Base-by-base conservation (phyloP, 495 filamentous ascomycete species). In the Cercophora sp. region DNA sequence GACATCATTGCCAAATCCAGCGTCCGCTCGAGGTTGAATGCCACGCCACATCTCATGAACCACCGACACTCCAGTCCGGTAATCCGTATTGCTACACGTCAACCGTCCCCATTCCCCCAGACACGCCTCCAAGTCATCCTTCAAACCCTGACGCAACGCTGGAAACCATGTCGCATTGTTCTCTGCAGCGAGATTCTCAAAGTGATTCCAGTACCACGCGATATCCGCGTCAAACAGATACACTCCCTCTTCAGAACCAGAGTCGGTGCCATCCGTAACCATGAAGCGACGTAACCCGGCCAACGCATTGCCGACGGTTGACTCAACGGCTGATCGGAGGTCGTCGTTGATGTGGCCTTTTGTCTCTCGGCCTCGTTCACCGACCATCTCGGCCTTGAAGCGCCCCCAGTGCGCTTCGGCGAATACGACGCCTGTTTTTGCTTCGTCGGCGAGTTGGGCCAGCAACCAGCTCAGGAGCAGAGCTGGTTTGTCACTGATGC, bases 401-500 rank as follows among this genome's bases (percentile, higher is more conserved):
- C 57, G 39, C 3, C 70, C 52, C 79, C 80, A 89, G 24, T 79
- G 74, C 0, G 72, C 63, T 8, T 81, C 72, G 16, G 72, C 77
- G 26, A 94, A 85, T n/a, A 71, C 68, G 43, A 83, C 78, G 8
- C 91, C 91, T 29, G 86, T 81, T 60, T 96, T 97, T 10, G 81
- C 76, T 11, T 84, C 80, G 59, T 97, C 92, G 4, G 96, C 88
- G 4, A 97, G 69, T 29, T 85, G 73, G 37, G 89, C 86, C 6
- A 95, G 80, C 0, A 96, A 75, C 20, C 76, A 78, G 37, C 84
- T 84, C 2, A 95, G 64, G 13, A 78, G 68, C 16, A 84, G 74
- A 1, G 86, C 83, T 2, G 62, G 56, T 0, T 67, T 49, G 25
- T 82, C 75, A 34, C 76, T 61, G 11, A 92, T 82, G 4, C 68